Evolutionary conservation across 495 filamentous ascomycete genomes (phyloP).

Genomic region (Alectoria sarmentosa): DNA sequence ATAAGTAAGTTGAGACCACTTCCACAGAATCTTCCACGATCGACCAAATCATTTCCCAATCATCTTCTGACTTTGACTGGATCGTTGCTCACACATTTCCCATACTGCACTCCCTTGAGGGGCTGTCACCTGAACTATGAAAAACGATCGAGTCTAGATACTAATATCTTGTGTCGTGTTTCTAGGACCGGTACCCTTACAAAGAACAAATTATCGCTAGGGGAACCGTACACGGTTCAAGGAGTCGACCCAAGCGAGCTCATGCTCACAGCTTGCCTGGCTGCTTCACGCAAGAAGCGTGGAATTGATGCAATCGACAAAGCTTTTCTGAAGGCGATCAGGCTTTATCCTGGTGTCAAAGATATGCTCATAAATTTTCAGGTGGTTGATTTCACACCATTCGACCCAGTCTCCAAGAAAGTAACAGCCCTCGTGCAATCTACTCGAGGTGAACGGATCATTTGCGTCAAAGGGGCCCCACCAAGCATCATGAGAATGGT

Average conservation of each 20-base stretch:
- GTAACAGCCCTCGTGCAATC: constrained; percentile 79
- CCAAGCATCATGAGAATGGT: constrained; percentile 77
- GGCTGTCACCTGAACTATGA: not conserved
- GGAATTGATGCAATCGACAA: constrained; percentile 94
- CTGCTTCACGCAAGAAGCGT: constrained; percentile 88
- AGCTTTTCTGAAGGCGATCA: constrained; percentile 80
- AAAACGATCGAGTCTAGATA: not conserved
- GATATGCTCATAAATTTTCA: constrained; percentile 65
- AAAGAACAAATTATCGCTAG: constrained; percentile 83
- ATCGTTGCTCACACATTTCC: constrained; percentile 51
- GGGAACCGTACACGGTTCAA: constrained; percentile 73
- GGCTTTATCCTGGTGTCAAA: constrained; percentile 73
- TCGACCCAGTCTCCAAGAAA: constrained; percentile 93
- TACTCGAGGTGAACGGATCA: constrained; percentile 69
- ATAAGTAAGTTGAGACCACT: constrained; percentile 37
- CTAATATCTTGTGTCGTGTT: not conserved
- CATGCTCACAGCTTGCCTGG: constrained; percentile 86
- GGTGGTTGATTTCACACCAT: constrained; percentile 75
- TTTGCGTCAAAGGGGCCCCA: constrained; percentile 88
- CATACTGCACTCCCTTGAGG: not conserved
- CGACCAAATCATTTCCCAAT: not conserved
- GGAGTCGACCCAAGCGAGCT: constrained; percentile 77
- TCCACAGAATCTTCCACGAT: not conserved
- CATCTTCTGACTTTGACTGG: not conserved
- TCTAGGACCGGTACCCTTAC: constrained; percentile 50